Evolutionary conservation across 768 basidiomycete genomes (phyloP), one percentile per base, ranked within the genome.

Genomic region (Rhodocollybia butyracea): DNA sequence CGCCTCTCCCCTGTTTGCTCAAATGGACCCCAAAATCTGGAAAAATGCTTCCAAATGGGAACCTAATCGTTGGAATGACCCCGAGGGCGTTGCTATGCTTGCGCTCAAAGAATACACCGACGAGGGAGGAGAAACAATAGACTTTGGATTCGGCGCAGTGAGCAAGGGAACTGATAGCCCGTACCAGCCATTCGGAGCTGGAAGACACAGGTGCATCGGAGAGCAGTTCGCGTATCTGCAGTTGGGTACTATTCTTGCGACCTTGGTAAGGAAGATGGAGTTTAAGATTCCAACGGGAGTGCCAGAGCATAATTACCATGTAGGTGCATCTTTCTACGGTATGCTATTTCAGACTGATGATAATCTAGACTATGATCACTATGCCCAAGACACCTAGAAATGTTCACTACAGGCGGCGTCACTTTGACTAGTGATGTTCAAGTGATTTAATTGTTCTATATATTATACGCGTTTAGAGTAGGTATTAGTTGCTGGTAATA

Each of bases 181-280:
- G 46, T 98, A 98, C 69, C 91, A 97, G 68, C 97, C 97, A 2
- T 99, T 99, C 64, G 97, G 97, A 59, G 96, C 97, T 50, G 97
- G 97, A 27, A 81, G 91, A 63, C 96, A 98, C 75, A 79, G 95
- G 60, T 98, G 92, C 70, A 95, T 98, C 58, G 92, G 94, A 60
- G 94, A 95, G 73, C 89, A 87, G 85, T 98, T 98, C 66, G 97
- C 97, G 24, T 95, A 97, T 71, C 74, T 98, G 59, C 97, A 99
- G 73, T 73, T 98, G 10, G 90, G 93, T 34, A 85, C 86, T 5
- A 79, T 98, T 68, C 76, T 98, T 61, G 70, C 85, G 4, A 89
- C 88, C 12, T 66, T 98, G 57, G 74, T 98, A 46, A 85, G 94
- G 50, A 74, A 81, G 55, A 72, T 92, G 53, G 90, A 93, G 68